Conservation (phyloP, 345 rosid genomes). For the Citrus inodora region DNA sequence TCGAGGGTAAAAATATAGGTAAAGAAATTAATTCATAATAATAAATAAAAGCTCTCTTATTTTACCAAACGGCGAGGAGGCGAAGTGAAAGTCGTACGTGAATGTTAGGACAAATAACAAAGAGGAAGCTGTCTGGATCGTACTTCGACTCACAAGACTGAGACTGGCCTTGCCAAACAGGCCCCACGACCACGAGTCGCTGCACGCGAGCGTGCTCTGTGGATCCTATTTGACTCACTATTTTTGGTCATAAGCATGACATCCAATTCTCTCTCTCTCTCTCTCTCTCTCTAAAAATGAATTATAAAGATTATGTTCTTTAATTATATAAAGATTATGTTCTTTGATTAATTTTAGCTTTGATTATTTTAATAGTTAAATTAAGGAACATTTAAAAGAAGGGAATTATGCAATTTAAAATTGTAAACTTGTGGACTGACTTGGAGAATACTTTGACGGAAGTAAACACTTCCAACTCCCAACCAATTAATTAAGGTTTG, state of each 20-base stretch:
- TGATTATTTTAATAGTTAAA: background rate
- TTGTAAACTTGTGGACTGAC: background rate
- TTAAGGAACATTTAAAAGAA: slow-evolving; percentile 1
- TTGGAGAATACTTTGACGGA: background rate
- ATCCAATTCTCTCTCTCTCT: background rate
- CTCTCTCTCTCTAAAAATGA: background rate
- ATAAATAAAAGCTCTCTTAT: background rate
- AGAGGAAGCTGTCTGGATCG: background rate
- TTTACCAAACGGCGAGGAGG: background rate
- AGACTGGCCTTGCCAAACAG: slow-evolving; percentile 2
- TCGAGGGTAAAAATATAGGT: background rate
- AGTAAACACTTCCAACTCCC: background rate
- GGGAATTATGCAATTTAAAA: background rate
- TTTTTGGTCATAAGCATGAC: slow-evolving; percentile 11
- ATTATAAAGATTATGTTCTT: background rate
- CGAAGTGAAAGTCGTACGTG: background rate
- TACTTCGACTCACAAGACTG: slow-evolving; percentile 20
- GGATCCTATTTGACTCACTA: slow-evolving; percentile 35
- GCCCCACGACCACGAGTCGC: slow-evolving; percentile 33
- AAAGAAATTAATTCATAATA: too few relatives aligned
- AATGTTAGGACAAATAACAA: slow-evolving; percentile 1
- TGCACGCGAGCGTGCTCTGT: slow-evolving; percentile 34
- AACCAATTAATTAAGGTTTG: slow-evolving; percentile 3
- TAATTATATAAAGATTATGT: background rate
- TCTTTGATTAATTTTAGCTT: background rate